Evolutionary conservation across 1,139 yeast genomes (phyloP).

Genomic region (Yamadazyma taylorii): DNA sequence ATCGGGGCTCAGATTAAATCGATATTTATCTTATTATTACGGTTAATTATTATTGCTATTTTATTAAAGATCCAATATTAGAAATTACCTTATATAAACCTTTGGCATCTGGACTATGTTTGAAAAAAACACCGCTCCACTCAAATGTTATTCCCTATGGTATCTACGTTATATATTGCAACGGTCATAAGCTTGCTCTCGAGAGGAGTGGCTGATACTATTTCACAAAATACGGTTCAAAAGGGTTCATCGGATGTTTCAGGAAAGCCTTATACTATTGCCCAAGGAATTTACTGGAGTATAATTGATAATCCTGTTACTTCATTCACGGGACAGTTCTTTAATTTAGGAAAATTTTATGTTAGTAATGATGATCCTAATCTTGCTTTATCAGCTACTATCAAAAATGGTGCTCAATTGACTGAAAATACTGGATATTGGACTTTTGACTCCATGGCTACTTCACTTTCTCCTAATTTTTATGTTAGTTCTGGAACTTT

Average conservation of each 20-base stretch:
- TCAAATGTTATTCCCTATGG: too few relatives aligned
- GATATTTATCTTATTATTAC: too few relatives aligned
- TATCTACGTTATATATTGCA: too few relatives aligned
- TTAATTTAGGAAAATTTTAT: conserved; percentile 25
- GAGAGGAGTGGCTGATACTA: not conserved
- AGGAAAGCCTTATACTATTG: not conserved
- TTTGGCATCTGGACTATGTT: too few relatives aligned
- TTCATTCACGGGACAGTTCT: conserved; percentile 23
- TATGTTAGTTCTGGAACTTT: conserved; percentile 13
- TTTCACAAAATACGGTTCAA: not conserved
- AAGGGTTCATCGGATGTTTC: not conserved
- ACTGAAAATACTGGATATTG: conserved; percentile 21
- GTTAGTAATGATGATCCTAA: conserved; percentile 12
- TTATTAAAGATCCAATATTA: too few relatives aligned
- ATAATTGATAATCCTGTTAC: conserved; percentile 27
- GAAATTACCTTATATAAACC: too few relatives aligned
- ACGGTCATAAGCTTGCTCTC: not conserved
- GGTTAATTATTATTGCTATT: too few relatives aligned
- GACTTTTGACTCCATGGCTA: conserved; percentile 19
- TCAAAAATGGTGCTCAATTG: conserved; percentile 1
- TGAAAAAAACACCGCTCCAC: too few relatives aligned
- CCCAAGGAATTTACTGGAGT: conserved; percentile 21
- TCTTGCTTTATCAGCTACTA: not conserved
- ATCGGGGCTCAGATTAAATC: too few relatives aligned
- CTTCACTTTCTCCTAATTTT: conserved; percentile 16